Evolutionary conservation across 139 green algal species (phyloP).

Genomic region (Micractinium sp.): DNA sequence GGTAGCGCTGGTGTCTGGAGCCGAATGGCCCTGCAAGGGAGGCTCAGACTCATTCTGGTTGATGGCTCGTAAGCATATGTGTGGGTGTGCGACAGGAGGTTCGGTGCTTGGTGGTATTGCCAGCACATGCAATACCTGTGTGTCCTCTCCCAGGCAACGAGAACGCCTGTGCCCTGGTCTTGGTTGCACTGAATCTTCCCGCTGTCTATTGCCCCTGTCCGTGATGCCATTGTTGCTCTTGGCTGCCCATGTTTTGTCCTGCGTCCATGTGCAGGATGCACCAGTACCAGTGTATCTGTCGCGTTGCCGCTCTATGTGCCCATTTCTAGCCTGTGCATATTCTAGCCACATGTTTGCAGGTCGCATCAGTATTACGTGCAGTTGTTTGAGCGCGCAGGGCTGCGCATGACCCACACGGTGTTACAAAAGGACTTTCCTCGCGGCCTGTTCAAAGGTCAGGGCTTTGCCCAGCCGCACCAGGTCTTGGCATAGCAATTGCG

Average conservation of each 20-base stretch:
- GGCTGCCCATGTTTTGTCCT: no score
- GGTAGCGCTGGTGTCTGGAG: not conserved
- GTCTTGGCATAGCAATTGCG: not conserved
- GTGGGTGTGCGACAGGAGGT: no score
- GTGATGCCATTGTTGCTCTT: no score
- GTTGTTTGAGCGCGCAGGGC: slow-evolving; percentile 36
- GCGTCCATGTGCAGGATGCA: no score
- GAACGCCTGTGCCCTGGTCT: no score
- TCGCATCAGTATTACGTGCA: slow-evolving; percentile 47
- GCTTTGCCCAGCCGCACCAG: not conserved
- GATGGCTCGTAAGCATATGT: not conserved
- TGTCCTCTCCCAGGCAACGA: no score
- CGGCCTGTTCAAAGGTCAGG: slow-evolving; percentile 44
- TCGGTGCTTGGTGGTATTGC: no score
- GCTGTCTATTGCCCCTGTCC: no score
- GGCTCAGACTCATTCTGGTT: not conserved
- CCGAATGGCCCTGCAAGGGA: not conserved
- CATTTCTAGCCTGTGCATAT: not conserved
- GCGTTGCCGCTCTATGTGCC: not conserved
- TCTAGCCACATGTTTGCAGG: not conserved
- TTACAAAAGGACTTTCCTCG: slow-evolving; percentile 47
- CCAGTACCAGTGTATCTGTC: no score
- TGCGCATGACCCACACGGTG: slow-evolving; percentile 38
- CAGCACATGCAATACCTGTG: no score
- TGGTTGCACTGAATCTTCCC: no score